Base-by-base conservation (phyloP, 1,284 basidiomycete species). In the Somion occarium region DNA sequence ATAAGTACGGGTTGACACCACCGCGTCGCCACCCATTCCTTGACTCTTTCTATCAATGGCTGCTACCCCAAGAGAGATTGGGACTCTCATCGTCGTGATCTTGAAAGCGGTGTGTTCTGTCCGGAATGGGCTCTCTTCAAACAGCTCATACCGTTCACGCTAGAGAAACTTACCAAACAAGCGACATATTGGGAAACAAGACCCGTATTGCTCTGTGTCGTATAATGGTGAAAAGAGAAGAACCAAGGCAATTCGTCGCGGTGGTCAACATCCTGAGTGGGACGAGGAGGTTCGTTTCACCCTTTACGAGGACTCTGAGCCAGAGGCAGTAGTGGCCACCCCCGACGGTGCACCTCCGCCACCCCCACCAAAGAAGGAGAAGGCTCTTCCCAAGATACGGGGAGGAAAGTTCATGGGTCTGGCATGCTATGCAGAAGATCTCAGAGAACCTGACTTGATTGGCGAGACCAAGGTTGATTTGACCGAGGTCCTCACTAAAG, bases 251-350 rank as follows among this genome's bases (percentile, higher is more conserved):
- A 91, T 98, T 69, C 95, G 93, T 66, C 88, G 93, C 37, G 96
- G 97, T 48, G 97, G 97, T 3, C 96, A 99, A 68, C 93, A 97
- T 68, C 97, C 96, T 5, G 91, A 93, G 68, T 99, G 97, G 96
- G 97, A 99, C 67, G 93, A 97, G 64, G 96, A 99, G 71, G 78
- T 99, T 59, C 88, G 97, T 43, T 99, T 99, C 69, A 87, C 88
- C 26, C 76, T 99, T 53, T 83, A 79, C 59, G 93, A 96, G 63
- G 91, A 93, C 58, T 72, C 79, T 19, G 82, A 89, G 49, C 85
- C 87, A 60, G 75, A 82, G 5, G 67, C 83, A 23, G 73, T 76
- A 23, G 71, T 76, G 47, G 73, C 76, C 37, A 69, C 74, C 2
- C 65, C 70, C 46, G 76, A 73, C 34, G 72, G 76, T 44, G 75